Evolutionary conservation across 2,329 filamentous ascomycete genomes (phyloP), one percentile per base, ranked within the genome.

Genomic region (Curvularia lunata): DNA sequence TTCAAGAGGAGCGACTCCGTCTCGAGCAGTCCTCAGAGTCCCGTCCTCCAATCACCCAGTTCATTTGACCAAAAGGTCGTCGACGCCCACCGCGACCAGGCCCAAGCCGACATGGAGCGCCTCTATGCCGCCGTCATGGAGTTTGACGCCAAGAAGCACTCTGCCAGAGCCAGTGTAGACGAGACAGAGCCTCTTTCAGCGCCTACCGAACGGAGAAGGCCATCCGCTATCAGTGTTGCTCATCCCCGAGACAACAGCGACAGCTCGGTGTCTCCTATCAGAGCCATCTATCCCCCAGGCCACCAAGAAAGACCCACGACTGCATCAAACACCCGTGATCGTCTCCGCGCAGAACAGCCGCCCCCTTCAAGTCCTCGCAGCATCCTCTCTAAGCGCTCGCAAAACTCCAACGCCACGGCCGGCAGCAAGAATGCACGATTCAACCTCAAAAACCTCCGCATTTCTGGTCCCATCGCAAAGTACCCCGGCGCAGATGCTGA

Each of bases 51-150:
- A 52, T 85, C 88, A 57, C 86, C 91, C 58, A 84, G 84, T 16
- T 87, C 86, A 21, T 91, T 97, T 58, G 92, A 97, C 75, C 87
- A 89, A 58, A 84, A 84, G 58, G 85, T 97, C 16, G 84, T 97
- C 23, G 85, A 89, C 58, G 84, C 86, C 59, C 91, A 97, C 77
- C 86, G 85, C 73, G 83, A 85, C 70, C 88, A 89, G 80, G 88
- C 91, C 62, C 88, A 95, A 76, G 83, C 88, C 64, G 91, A 97
- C 75, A 87, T 97, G 77, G 92, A 97, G 76, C 87, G 91, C 68
- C 87, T 98, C 75, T 98, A 97, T 78, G 92, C 88, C 61, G 90
- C 92, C 66, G 93, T 97, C 63, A 90, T 97, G 88, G 91, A 92
- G 75, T 91, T 96, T 68, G 93, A 97, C 63, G 83, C 82, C 45